Base-by-base conservation (phyloP, 768 basidiomycete species). In the Heimioporus sp. region DNA sequence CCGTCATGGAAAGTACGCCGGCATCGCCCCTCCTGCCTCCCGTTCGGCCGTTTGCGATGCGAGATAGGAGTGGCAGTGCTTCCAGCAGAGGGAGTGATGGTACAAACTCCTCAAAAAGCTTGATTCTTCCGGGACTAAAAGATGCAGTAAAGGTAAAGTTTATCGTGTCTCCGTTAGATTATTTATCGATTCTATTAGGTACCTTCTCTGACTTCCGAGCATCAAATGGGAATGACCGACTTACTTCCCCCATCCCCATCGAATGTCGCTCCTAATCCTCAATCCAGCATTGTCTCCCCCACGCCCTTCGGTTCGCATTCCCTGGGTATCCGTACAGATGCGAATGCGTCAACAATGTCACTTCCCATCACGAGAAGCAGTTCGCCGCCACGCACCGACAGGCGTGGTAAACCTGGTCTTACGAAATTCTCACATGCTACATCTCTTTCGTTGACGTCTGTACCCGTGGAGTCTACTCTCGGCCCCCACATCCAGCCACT, bases 201-300 rank as follows among this genome's bases (percentile, higher is more conserved):
- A 39, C 85, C 87, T 1, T 80, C 79, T 12, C 72, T 87, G 19
- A 80, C 84, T 17, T 83, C 83, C 2, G 87, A 87, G 46, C 83
- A 89, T 61, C 83, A 83, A 58, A 67, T 86, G 16, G 86, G 84
- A 31, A 81, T 84, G 67, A 59, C 76, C 13, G 88, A 90, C 59
- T 70, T 91, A 20, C 70, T 89, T 17, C 87, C 90, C 6, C 87
- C 90, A 2, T 90, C 90, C 12, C 88, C 87, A 10, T 82, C 78
- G 34, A 75, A 68, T 28, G 70, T 66, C 19, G 64, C 67, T 28
- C 72, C 70, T 54, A 72, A 55, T 50, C 67, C 67, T 32, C 75
- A 74, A 41, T 64, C 62, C 15, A 74, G 70, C 52, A 54, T 71
- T 15, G 62, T 70, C 34, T 72, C 73, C 15, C 70, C 75, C 3